Base-by-base conservation (phyloP, 345 rosid species). In the Orychophragmus violaceus region DNA sequence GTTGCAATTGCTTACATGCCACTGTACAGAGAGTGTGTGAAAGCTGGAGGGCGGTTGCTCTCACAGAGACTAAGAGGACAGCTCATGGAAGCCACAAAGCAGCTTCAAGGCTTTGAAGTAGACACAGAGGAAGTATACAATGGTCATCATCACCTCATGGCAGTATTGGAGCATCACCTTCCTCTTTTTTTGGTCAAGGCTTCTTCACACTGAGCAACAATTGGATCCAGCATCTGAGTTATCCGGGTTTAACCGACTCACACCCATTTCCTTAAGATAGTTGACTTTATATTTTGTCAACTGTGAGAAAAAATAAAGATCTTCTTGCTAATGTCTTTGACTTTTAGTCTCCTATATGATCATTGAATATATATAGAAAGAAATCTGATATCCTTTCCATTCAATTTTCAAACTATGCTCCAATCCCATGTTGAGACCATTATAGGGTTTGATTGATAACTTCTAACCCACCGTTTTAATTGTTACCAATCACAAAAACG, bases 1-100 rank as follows among this genome's bases (percentile, higher is more conserved):
- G 88, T 86, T 39, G 98, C 85, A 39, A 71, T 87, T 4, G 85
- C 96, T 8, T 89, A 87, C 79, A 79, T 86, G 72, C 94, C 94
- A 3, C 80, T 93, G 72, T 85, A 86, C 69, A 83, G 96, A 76
- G 97, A 87, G 67, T 85, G 88, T 62, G 36, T 83, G 5, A 75
- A 71, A 44, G 86, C 78, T 5, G 83, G 84, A 42, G 95, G 95
- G 36, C 19, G 28, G 52, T 62, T 93, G 68, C 70, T 93, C 6
- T 80, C 98, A 0, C 97, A 93, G 23, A 87, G 76, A 78, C 78
- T 86, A 49, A 83, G 94, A 27, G 98, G 97, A 24, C 94, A 85
- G 77, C 96, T 93, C 23, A 81, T 88, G 4, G 94, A 84, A 81
- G 91, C 96, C 0, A 87, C 69, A 25, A 77, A 74, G 72, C 85